Conservation (phyloP, 441 rosid species). For the Brassica balearica region DNA sequence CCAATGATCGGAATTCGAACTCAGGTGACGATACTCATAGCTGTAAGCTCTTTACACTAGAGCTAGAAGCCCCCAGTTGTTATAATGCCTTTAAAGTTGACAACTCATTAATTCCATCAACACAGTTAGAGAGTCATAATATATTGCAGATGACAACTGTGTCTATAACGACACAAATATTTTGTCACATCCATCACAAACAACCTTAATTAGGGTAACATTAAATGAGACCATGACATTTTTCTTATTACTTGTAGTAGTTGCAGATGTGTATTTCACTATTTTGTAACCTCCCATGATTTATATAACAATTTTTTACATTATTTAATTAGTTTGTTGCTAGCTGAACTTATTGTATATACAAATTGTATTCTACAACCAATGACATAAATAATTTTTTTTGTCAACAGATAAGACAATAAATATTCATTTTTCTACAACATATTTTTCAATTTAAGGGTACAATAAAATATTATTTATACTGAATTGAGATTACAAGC, state of each 20-base stretch:
- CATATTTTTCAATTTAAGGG: neutral
- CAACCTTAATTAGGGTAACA: neutral
- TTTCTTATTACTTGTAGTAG: neutral
- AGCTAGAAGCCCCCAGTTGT: no score
- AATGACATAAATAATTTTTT: neutral
- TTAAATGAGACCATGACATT: neutral
- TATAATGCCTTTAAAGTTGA: neutral
- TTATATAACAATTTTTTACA: neutral
- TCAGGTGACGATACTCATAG: no score
- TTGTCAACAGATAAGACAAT: neutral
- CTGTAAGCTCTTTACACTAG: no score
- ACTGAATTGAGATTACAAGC: neutral
- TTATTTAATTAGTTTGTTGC: neutral
- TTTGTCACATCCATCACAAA: conserved; percentile 8
- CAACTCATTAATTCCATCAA: neutral
- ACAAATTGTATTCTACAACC: neutral
- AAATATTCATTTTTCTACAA: neutral
- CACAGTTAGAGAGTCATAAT: neutral
- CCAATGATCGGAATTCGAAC: no score
- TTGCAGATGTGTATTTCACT: neutral
- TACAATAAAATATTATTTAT: neutral
- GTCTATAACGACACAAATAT: conserved; percentile 12
- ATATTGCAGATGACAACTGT: conserved; percentile 19
- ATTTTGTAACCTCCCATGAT: neutral
- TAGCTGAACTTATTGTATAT: neutral